Evolutionary conservation across 192 early-diverging fungal species (phyloP).

Genomic region (Phycomyces nitens): DNA sequence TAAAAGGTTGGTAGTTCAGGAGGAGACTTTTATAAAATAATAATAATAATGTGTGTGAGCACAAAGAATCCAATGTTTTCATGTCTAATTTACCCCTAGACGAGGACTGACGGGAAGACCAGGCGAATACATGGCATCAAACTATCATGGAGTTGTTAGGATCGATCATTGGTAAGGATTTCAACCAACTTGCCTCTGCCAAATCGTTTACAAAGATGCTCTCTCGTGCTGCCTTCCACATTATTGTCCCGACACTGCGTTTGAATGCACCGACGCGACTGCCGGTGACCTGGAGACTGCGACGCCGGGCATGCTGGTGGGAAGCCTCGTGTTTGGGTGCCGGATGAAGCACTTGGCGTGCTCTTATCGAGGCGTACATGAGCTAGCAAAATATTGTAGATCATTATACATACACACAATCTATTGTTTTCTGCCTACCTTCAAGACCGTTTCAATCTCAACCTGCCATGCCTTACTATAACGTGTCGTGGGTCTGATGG

Average conservation of each 20-base stretch:
- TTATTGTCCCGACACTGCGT: conserved; percentile 24
- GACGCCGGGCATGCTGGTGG: not conserved
- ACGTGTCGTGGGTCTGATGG: conserved; percentile 1
- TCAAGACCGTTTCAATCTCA: conserved; percentile 16
- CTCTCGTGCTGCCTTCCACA: conserved; percentile 25
- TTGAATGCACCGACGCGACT: conserved; percentile 18
- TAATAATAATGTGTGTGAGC: no score
- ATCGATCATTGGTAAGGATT: no score
- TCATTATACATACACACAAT: no score
- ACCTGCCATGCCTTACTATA: conserved; percentile 10
- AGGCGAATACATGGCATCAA: not conserved
- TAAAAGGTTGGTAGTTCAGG: conserved; percentile 18
- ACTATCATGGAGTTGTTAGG: not conserved
- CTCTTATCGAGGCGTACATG: conserved; percentile 32
- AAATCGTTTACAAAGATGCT: conserved; percentile 11
- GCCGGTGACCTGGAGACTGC: not conserved
- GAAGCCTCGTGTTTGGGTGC: not conserved
- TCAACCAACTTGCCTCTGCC: not conserved
- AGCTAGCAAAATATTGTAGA: conserved; percentile 14
- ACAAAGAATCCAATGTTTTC: conserved; percentile 1
- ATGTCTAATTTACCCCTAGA: not conserved
- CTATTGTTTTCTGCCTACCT: no score
- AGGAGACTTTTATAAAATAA: no score
- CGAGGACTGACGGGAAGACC: not conserved
- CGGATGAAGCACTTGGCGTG: conserved; percentile 28